Percentiles rank a stretch among this genome's conserved stretches.
phyloP scores from a whole-genome alignment of 176 grass and related monocot species.

The Typha latifolia region DNA sequence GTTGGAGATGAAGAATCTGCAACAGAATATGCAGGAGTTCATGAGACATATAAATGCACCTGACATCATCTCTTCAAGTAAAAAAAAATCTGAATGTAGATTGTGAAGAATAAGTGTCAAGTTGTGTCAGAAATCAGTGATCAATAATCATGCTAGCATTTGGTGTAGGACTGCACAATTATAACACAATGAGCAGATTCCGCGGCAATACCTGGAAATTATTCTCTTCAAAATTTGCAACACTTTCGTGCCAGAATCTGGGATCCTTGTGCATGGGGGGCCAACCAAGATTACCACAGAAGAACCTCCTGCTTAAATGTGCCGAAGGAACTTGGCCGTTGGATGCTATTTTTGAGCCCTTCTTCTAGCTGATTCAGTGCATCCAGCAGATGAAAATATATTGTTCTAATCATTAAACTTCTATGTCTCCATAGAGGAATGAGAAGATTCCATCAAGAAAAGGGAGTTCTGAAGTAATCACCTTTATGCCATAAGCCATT shows the following conservation, averaged over 20 bases:
- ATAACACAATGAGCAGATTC: background rate
- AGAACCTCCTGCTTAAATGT: constrained; percentile 97
- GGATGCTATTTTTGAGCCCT: constrained; percentile 78
- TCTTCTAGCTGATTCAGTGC: constrained; percentile 83
- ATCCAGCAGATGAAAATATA: constrained; percentile 38
- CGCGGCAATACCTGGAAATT: constrained; percentile 77
- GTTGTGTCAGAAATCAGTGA: background rate
- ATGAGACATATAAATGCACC: background rate
- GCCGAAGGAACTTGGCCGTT: constrained; percentile 74
- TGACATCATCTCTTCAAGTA: background rate
- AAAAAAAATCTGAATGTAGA: background rate
- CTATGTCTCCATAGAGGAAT: too few species aligned
- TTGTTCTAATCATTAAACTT: too few species aligned
- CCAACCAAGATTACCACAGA: constrained; percentile 88
- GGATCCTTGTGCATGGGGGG: constrained; percentile 95
- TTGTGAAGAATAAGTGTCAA: background rate
- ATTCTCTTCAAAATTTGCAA: constrained; percentile 94
- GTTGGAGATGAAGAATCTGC: constrained; percentile 75
- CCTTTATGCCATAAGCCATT: background rate
- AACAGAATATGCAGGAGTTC: constrained; percentile 11
- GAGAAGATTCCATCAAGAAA: background rate
- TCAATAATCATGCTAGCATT: background rate
- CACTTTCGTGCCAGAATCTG: constrained; percentile 88
- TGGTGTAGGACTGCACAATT: background rate
- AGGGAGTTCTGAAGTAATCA: background rate